Conservation (phyloP, 1,284 basidiomycete species). For the Ceratobasidium sp. region DNA sequence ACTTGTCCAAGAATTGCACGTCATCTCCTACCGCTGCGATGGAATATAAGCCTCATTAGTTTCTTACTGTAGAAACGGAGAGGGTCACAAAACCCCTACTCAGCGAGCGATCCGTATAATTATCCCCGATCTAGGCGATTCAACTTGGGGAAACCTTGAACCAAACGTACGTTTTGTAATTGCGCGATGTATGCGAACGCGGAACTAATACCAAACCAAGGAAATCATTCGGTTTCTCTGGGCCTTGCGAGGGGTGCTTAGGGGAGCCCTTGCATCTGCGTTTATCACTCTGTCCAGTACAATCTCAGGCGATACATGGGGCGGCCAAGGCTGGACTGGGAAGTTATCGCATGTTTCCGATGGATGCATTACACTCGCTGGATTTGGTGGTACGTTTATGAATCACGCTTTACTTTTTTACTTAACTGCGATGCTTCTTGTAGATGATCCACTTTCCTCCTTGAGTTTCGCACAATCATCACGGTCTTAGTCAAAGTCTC, state of each 20-base stretch:
- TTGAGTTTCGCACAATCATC: slow-evolving; percentile 78
- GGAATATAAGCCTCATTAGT: neutral
- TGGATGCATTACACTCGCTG: slow-evolving; percentile 72
- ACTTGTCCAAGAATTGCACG: slow-evolving; percentile 18
- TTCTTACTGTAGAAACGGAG: neutral
- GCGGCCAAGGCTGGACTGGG: slow-evolving; percentile 69
- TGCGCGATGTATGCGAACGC: neutral
- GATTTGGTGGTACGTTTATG: slow-evolving; percentile 82
- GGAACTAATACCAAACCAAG: slow-evolving; percentile 50
- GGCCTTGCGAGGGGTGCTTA: slow-evolving; percentile 65
- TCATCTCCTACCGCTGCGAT: neutral
- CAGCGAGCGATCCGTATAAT: slow-evolving; percentile 61
- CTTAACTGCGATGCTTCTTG: too few species aligned
- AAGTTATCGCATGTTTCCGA: slow-evolving; percentile 83
- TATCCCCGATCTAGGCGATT: slow-evolving; percentile 72
- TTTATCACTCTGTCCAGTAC: slow-evolving; percentile 66
- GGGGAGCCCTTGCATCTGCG: slow-evolving; percentile 64
- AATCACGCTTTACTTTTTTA: slow-evolving; percentile 25
- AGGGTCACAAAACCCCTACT: neutral
- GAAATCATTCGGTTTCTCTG: slow-evolving; percentile 74
- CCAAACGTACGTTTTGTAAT: slow-evolving; percentile 20
- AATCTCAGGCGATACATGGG: slow-evolving; percentile 52
- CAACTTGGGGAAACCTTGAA: slow-evolving; percentile 67
- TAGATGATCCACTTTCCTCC: slow-evolving; percentile 71
- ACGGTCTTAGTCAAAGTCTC: slow-evolving; percentile 82